Evolutionary conservation across 257 asterid species (phyloP).

Genomic region (Fraxinus excelsior): DNA sequence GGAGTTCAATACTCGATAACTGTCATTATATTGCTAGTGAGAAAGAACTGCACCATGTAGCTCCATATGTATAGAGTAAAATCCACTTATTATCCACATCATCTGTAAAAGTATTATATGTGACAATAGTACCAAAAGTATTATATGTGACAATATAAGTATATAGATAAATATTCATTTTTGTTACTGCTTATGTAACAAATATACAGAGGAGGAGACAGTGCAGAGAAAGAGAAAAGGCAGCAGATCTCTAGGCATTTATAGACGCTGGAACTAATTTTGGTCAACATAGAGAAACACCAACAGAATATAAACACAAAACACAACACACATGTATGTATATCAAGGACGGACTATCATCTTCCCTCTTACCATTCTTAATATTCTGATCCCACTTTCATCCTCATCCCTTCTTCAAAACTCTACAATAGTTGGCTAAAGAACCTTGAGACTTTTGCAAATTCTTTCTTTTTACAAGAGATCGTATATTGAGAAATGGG

Average conservation of each 20-base stretch:
- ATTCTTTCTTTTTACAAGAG: not conserved
- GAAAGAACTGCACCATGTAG: not conserved
- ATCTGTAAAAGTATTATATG: no score
- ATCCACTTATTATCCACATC: no score
- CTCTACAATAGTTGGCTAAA: not conserved
- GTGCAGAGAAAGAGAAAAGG: not conserved
- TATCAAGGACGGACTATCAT: no score
- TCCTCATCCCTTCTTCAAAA: conserved; percentile 13
- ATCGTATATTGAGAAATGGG: conserved; percentile 48
- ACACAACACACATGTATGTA: not conserved
- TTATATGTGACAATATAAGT: no score
- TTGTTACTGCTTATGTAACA: not conserved
- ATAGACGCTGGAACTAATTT: conserved; percentile 35
- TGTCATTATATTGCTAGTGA: no score
- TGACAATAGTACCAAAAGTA: no score
- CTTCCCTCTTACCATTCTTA: not conserved
- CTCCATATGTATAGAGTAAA: not conserved
- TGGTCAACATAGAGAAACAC: conserved; percentile 9
- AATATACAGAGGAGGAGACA: not conserved
- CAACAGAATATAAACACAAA: not conserved
- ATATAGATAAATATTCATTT: no score
- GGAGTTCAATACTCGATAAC: not conserved
- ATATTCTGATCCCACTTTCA: not conserved
- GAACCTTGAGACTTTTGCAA: not conserved
- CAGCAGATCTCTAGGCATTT: conserved; percentile 41